Evolutionary conservation across 108 stramenopile species (phyloP).

Genomic region (Stephanodiscus triporus): DNA sequence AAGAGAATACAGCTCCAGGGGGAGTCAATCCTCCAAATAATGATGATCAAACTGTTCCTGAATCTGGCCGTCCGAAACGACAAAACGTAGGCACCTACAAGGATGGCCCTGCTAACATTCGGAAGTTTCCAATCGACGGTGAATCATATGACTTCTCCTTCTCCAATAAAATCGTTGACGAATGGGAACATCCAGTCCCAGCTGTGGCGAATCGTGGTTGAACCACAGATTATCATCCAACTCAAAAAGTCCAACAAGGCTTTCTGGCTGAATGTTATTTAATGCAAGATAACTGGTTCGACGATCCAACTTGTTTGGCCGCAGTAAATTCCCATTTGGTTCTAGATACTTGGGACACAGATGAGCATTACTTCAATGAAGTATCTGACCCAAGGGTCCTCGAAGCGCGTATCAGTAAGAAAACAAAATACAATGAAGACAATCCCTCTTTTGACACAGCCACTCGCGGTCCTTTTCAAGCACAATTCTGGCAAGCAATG

Average conservation of each 20-base stretch:
- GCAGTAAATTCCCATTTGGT: background rate
- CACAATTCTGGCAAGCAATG: conserved; percentile 36
- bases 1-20: background rate
- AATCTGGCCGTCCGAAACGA: background rate
- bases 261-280: too few species aligned
- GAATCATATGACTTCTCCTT: background rate
- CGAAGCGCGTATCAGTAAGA: conserved; percentile 23
- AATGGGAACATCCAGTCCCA: background rate
- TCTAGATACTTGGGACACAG: background rate
- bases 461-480: conserved; percentile 37
- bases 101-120: conserved; percentile 1
- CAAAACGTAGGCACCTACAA: background rate
- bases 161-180: background rate
- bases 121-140: background rate
- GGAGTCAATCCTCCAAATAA: background rate
- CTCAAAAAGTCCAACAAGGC: too few species aligned
- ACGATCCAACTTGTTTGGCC: background rate
- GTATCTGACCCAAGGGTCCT: conserved; percentile 25
- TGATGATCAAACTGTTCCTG: too few species aligned
- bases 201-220: background rate
- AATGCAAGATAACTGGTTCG: too few species aligned
- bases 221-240: too few species aligned
- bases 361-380: background rate
- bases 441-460: conserved; percentile 40
- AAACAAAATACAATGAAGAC: conserved; percentile 44